phyloP scores from a whole-genome alignment of 129 eudicot species.

The Escallonia rubra region DNA sequence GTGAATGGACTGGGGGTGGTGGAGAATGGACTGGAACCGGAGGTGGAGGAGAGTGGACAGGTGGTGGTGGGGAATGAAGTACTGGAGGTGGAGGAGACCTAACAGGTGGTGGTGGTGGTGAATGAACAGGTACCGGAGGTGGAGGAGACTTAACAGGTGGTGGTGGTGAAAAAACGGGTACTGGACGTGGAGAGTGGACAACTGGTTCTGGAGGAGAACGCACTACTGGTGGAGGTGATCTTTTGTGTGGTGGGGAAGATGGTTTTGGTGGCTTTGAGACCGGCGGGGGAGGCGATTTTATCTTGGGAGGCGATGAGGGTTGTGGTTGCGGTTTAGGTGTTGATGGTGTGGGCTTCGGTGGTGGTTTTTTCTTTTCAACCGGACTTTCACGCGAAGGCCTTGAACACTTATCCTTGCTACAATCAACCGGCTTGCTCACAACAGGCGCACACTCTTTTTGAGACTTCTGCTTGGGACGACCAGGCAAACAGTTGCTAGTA shows the following conservation, averaged over 20 bases:
- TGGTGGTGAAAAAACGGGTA: not conserved
- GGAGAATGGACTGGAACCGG: conserved; percentile 1
- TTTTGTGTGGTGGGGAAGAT: not conserved
- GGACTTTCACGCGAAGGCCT: not conserved
- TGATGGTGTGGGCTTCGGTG: conserved; percentile 4
- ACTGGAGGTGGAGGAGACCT: not conserved
- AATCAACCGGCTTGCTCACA: conserved; percentile 38
- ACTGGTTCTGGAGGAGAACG: not conserved
- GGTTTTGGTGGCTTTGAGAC: not conserved
- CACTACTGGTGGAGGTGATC: not conserved
- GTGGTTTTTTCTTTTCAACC: not conserved
- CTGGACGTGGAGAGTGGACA: not conserved
- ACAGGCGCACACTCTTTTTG: conserved; percentile 27
- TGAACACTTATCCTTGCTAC: conserved; percentile 30
- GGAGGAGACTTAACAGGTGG: not conserved
- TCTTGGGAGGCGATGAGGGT: not conserved
- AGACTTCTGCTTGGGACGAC: conserved; percentile 41
- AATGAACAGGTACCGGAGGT: not conserved
- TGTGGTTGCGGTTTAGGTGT: conserved; percentile 2
- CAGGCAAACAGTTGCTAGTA: conserved; percentile 50
- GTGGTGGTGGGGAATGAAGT: not conserved
- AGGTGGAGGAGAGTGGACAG: not conserved
- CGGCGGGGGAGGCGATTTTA: not conserved
- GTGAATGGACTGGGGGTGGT: conserved; percentile 14
- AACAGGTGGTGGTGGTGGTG: conserved; percentile 3